Conservation (phyloP, 768 basidiomycete genomes). For the Neoboletus magnificus region DNA sequence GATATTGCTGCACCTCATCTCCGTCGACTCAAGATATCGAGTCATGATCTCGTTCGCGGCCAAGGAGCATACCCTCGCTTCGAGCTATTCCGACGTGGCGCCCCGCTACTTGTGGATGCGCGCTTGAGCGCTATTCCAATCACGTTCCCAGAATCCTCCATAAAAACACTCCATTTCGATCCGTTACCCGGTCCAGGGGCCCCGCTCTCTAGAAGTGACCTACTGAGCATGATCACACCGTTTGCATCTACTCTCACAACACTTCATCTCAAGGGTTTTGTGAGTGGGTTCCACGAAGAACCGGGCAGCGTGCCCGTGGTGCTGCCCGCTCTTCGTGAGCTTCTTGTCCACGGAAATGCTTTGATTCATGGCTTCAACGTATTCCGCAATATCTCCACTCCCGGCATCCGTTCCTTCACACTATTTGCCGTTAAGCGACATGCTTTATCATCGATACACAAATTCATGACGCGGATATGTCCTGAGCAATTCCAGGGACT, state of each 20-base stretch:
- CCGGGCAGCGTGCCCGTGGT: slow-evolving; percentile 32
- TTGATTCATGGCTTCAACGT: slow-evolving; percentile 33
- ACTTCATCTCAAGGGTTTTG: slow-evolving; percentile 32
- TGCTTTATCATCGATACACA: slow-evolving; percentile 33
- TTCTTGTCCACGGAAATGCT: slow-evolving; percentile 31
- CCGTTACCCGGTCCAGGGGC: slow-evolving; percentile 29
- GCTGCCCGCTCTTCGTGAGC: slow-evolving; percentile 28
- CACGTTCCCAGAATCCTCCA: slow-evolving; percentile 25
- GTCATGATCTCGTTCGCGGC: slow-evolving; percentile 20
- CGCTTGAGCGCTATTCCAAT: slow-evolving; percentile 34
- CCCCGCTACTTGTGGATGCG: slow-evolving; percentile 29
- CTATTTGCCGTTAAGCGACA: slow-evolving; percentile 27
- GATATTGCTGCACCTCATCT: slow-evolving; percentile 26
- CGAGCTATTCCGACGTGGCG: slow-evolving; percentile 32
- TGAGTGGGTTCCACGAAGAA: slow-evolving; percentile 32
- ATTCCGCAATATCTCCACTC: slow-evolving; percentile 35
- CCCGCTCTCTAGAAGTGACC: slow-evolving; percentile 26
- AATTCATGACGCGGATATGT: slow-evolving; percentile 34
- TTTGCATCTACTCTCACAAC: slow-evolving; percentile 27
- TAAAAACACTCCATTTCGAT: slow-evolving; percentile 35
- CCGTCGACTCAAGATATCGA: slow-evolving; percentile 29
- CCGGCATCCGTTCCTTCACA: slow-evolving; percentile 24
- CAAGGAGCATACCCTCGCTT: slow-evolving; percentile 29
- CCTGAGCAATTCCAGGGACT: slow-evolving; percentile 34
- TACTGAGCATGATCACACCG: slow-evolving; percentile 30